Base-by-base conservation (phyloP, 345 rosid species). In the Sisymbrium altissimum region DNA sequence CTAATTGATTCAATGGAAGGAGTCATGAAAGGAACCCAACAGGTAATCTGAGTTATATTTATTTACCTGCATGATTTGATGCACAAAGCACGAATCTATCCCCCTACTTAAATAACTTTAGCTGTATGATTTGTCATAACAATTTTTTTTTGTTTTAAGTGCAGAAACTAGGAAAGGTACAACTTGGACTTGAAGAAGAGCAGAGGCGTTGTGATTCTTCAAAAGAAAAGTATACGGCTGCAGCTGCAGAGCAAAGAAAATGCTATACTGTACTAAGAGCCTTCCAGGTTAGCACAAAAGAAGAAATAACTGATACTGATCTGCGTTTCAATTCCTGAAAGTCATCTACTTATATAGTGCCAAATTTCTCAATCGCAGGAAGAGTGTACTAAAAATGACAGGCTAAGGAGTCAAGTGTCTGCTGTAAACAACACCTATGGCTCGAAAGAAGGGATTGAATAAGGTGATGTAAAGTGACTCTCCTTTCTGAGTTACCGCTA, bases 1-100 rank as follows among this genome's bases (percentile, higher is more conserved):
- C 85, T 87, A 64, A 84, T 85, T 55, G 81, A 83, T 80, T 90
- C 96, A 69, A 81, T 90, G 96, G 93, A 93, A 76, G 96, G 84
- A 73, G 88, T 90, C 79, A 81, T 83, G 73, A 87, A 86, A 77
- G 89, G 91, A 69, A 90, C 86, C 80, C 89, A 91, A 71, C 96
- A 86, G 92, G 90, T 93, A 66, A 19, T 36, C 43, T 36, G 35
- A 39, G 58, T 12, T 44, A 0, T 38, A 25, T 8, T 19, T 11
- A 52, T 25, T 21, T 58, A 50, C 43, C 18, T 66, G 32, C 56
- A 23, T 23, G 15, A 15, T 13, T 40, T 14, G 23, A 33, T 54
- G 65, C 44, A 40, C 30, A 59, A 64, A 64, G 36, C 66, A 52
- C 23, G 58, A 10, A 40, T 30, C 50, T 45, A 9, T 45, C 25